phyloP scores from a whole-genome alignment of 495 filamentous ascomycete species.

The Daldinia caldariorum region DNA sequence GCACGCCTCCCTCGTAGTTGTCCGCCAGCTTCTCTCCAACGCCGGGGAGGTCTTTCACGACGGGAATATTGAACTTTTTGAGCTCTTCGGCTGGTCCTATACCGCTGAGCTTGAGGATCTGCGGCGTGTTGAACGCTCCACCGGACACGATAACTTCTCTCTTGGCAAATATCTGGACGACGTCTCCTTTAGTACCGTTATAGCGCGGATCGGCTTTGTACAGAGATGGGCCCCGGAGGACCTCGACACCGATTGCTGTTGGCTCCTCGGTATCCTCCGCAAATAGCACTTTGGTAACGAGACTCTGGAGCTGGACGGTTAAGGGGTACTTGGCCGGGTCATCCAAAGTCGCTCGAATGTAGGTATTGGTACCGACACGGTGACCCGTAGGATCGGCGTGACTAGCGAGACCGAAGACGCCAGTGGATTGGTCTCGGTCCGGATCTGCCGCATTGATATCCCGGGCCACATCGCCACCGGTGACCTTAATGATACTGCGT shows the following conservation, averaged over 20 bases:
- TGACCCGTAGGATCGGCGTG: conserved; percentile 54
- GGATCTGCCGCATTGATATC: conserved; percentile 55
- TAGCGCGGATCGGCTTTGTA: conserved; percentile 59
- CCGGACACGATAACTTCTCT: conserved; percentile 67
- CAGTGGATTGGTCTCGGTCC: conserved; percentile 51
- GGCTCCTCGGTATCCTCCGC: conserved; percentile 42
- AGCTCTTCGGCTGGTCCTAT: conserved; percentile 56
- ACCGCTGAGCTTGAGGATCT: conserved; percentile 65
- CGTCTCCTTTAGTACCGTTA: conserved; percentile 45
- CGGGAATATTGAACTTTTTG: conserved; percentile 55
- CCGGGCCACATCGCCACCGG: conserved; percentile 50
- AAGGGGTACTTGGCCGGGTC: conserved; percentile 57
- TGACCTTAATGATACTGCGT: conserved; percentile 47
- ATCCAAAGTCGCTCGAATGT: conserved; percentile 56
- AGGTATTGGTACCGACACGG: conserved; percentile 55
- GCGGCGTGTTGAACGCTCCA: conserved; percentile 65
- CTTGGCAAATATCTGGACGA: conserved; percentile 48
- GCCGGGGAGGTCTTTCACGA: conserved; percentile 62
- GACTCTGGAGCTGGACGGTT: conserved; percentile 57
- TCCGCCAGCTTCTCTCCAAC: conserved; percentile 69
- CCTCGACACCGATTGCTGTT: conserved; percentile 57
- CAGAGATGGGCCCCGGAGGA: conserved; percentile 52
- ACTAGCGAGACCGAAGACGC: conserved; percentile 57
- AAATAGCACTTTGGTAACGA: conserved; percentile 61
- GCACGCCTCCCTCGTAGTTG: conserved; percentile 60